Evolutionary conservation across 2,329 filamentous ascomycete species (phyloP), one percentile per base, ranked within the genome.

Genomic region (Aspergillus sp.): DNA sequence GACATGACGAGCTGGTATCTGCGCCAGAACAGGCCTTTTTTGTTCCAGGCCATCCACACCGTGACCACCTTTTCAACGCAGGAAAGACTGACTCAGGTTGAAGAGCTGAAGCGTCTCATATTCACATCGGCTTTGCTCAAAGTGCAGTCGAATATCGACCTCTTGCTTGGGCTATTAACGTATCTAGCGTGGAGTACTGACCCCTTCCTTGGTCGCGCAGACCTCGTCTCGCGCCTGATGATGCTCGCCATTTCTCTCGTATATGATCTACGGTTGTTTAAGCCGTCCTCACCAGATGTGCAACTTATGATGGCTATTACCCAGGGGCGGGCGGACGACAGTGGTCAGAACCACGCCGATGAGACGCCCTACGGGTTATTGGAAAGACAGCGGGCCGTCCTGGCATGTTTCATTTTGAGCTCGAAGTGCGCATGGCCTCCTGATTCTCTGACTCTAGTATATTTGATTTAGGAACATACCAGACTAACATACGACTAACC

Each of bases 161-260:
- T 74, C 43, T 61, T 75, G 4, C 63, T 71, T 11, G 66, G 65
- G 6, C 16, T 72, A 16, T 55, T 75, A n/a, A 70, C 65, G 1
- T 75, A 70, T 51, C 48, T 73, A 30, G 59, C 69, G 45, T 73
- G 72, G 72, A 69, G 70, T 51, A 68, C 61, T 17, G 68, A 73
- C 26, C 49, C 60, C 9, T 68, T 72, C 46, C 66, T 70, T n/a
- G 63, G 62, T 10, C 53, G 60, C 35, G 58, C 63, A 50, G 60
- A 63, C 49, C 61, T 62, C 20, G 16, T 71, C 2, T 72, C 70
- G 30, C 67, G 69, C 9, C 59, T 75, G 11, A 71, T 70, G 61
- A 65, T 65, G 66, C 60, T 70, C 16, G 70, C 70, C 14, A 69
- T 71, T 10, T 73, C 72, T 11, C 43, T 75, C 7, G 66, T 69